Percentiles rank a stretch among this genome's conserved stretches.
These are phyloP conservation scores for Canna indica DNA, from an alignment of 176 grass and related monocot species.

Conservation along the genomic window DNA sequence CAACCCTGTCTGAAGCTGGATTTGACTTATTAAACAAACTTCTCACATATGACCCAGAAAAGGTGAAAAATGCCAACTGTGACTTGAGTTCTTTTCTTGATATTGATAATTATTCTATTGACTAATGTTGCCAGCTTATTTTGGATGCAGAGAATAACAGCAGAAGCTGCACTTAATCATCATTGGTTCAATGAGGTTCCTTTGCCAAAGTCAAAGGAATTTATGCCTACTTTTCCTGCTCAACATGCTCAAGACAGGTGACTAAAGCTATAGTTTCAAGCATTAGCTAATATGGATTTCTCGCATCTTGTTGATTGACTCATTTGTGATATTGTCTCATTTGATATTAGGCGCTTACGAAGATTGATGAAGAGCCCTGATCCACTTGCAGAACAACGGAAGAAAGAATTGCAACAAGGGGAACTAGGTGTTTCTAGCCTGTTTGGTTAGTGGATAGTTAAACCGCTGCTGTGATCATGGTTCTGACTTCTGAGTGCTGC, in stretches of 20 bases:
- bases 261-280: not conserved
- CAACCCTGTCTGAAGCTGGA: slow-evolving; percentile 72
- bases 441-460: slow-evolving; percentile 34
- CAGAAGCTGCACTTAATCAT: slow-evolving; percentile 74
- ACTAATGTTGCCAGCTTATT: slow-evolving; percentile 21
- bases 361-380: slow-evolving; percentile 67
- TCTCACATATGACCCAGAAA: slow-evolving; percentile 69
- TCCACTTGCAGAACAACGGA: slow-evolving; percentile 60
- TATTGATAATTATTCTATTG: slow-evolving; percentile 6
- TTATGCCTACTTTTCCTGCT: slow-evolving; percentile 32
- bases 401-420: slow-evolving; percentile 52
- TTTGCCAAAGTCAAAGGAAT: slow-evolving; percentile 79
- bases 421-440: slow-evolving; percentile 42
- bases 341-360: slow-evolving; percentile 37
- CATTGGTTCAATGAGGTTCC: slow-evolving; percentile 84
- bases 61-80: slow-evolving; percentile 44
- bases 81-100: not conserved
- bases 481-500: slow-evolving; percentile 14
- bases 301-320: not conserved
- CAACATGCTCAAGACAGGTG: slow-evolving; percentile 23
- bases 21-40: slow-evolving; percentile 87
- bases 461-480: slow-evolving; percentile 11
- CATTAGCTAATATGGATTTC: not conserved
- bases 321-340: slow-evolving; percentile 7
- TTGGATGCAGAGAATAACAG: slow-evolving; percentile 54